A percentile compares a stretch with the other conserved stretches of the same genome.
phyloP scores from a whole-genome alignment of 140 eudicot genomes.

The Flaveria floridana region DNA sequence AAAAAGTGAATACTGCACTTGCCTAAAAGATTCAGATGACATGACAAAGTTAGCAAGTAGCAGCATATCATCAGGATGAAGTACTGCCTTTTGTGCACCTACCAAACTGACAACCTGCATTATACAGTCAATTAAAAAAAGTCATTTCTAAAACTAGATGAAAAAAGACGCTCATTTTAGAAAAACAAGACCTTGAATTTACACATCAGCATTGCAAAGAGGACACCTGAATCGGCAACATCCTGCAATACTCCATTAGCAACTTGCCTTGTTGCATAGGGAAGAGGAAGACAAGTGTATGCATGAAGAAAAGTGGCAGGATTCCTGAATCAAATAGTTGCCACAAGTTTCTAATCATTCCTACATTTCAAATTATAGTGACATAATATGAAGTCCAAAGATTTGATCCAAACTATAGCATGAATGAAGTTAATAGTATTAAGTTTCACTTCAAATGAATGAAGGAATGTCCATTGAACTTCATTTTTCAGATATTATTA shows the following conservation, averaged over 20 bases:
- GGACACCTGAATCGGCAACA: constrained; percentile 92
- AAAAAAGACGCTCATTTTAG: background rate
- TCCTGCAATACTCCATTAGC: constrained; percentile 92
- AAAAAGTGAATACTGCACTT: constrained; percentile 28
- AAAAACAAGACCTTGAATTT: constrained; percentile 65
- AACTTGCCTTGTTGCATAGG: constrained; percentile 86
- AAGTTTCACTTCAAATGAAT: background rate
- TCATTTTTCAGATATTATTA: background rate
- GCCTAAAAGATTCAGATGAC: constrained; percentile 97
- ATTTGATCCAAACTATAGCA: background rate
- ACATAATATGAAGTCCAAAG: background rate
- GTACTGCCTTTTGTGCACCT: constrained; percentile 85
- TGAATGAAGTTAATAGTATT: background rate
- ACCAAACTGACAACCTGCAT: constrained; percentile 93
- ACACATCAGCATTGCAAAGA: constrained; percentile 89
- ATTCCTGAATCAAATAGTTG: constrained; percentile 53
- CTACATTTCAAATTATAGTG: background rate
- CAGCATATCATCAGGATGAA: constrained; percentile 93
- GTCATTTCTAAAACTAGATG: constrained; percentile 3
- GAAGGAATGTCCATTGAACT: background rate
- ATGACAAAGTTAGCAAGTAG: constrained; percentile 84
- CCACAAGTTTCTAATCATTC: background rate
- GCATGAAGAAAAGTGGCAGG: constrained; percentile 98
- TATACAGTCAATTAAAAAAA: constrained; percentile 25
- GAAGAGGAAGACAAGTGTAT: constrained; percentile 89